A percentile compares a stretch with the other conserved stretches of the same genome.
Evolutionary conservation across 805 yeast genomes (phyloP).

Genomic region (Nakazawaea laoshanensis): DNA sequence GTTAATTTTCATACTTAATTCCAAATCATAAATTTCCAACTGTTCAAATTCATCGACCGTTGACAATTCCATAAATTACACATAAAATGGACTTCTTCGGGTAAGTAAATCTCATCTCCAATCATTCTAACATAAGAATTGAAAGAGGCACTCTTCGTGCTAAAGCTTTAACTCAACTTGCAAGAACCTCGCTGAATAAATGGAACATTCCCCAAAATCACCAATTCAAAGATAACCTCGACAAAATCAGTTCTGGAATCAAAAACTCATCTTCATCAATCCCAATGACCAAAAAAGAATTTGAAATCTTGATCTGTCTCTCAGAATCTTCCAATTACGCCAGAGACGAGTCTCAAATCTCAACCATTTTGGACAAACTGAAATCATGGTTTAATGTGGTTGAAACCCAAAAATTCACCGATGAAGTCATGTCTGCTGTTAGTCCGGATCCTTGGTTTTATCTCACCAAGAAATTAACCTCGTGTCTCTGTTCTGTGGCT

Average conservation of each 20-base stretch:
- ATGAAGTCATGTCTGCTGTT: constrained; percentile 22
- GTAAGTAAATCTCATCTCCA: constrained; percentile 3
- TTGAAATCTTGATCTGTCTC: constrained; percentile 36
- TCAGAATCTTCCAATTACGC: constrained; percentile 36
- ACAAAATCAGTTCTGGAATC: constrained; percentile 15
- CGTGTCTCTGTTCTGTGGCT: constrained; percentile 19
- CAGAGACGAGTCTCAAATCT: constrained; percentile 28
- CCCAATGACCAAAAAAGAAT: constrained; percentile 41
- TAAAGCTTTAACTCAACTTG: constrained; percentile 28
- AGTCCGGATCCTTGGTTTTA: constrained; percentile 31
- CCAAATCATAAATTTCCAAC: too few relatives aligned
- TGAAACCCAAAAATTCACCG: constrained; percentile 40
- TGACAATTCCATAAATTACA: too few relatives aligned
- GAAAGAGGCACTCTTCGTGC: constrained; percentile 30
- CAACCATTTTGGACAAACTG: constrained; percentile 31
- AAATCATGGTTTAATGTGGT: constrained; percentile 40
- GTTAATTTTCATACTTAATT: too few relatives aligned
- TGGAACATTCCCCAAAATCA: too few relatives aligned
- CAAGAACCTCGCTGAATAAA: constrained; percentile 25
- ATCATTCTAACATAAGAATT: constrained; percentile 11
- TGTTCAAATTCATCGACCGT: too few relatives aligned
- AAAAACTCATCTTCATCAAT: constrained; percentile 17
- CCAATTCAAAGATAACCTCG: constrained; percentile 13
- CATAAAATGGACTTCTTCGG: constrained; percentile 10
- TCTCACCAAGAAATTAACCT: constrained; percentile 25